Base-by-base conservation (phyloP, 2,329 filamentous ascomycete species). In the Hypoxylon sp. region DNA sequence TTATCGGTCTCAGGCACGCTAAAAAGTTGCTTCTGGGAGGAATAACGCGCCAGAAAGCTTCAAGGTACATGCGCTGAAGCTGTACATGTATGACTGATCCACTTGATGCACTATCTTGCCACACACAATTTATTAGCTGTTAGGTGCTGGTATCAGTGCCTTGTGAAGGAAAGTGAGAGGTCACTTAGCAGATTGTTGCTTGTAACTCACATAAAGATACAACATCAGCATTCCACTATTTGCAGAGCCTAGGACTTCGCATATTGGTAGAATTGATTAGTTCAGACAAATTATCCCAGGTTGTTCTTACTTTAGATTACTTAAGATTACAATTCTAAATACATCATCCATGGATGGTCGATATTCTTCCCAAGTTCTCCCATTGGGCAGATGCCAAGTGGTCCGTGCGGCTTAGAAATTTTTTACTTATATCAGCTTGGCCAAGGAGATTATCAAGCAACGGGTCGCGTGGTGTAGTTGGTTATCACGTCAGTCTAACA, bases 401-500 rank as follows among this genome's bases (percentile, higher is more conserved):
- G 26, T 22, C 28, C 28, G 46, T 50, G 46, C 46, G n/a, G 8
- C 12, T 2, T 33, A 16, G 4, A 32, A 33, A 14, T 50, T n/a
- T 9, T 30, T 11, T 12, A 33, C 8, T n/a, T 30, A 50, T 30
- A 36, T n/a, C n/a, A n/a, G n/a, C n/a, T n/a, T n/a, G n/a, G n/a
- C n/a, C n/a, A n/a, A n/a, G n/a, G n/a, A n/a, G n/a, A 16, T 12
- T 16, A 14, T 14, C 32, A 53, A n/a, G 36, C 3, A 40, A 20
- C 16, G 1, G 63, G 65, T 65, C 56, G 60, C 51, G 51, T 77
- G 74, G 74, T 77, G 76, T 78, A 72, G 79, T 81, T 81, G 79
- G 79, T 81, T 80, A 81, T 81, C 80, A 81, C 80, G 77, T 81
- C 78, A 80, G 79, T 81, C 78, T 81, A 81, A 81, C 79, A 77